Evolutionary conservation across 345 rosid genomes (phyloP), one percentile per base, ranked within the genome.

Genomic region (Schrenkiella parvula): DNA sequence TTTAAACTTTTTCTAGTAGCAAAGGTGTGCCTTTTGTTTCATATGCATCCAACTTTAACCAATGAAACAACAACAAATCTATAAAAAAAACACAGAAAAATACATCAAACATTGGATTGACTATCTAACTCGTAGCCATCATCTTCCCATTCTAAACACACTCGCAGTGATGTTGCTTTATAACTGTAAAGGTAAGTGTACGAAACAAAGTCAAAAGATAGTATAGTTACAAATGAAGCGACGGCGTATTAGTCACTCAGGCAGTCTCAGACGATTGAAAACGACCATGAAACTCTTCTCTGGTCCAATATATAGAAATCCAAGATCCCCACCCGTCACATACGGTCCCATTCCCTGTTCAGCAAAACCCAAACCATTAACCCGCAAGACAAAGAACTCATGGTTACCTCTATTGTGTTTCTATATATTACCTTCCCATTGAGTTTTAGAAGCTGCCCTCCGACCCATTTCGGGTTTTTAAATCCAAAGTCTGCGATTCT

Each of bases 201-300:
- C 17, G 56, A 15, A 43, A 53, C 54, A 63, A 71, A 41, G 35
- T 22, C 35, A 15, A 46, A 57, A 15, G 47, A 18, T 6, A 26
- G 38, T 15, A 12, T 66, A 64, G 53, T 43, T 64, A 72, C 56
- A 55, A 55, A 47, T 14, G 13, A 34, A 65, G 38, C 9, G 6
- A 42, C 26, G 19, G 29, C 26, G 38, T 22, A 22, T 42, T 51
- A 34, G 56, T 88, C 81, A 88, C 44, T 88, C 85, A 1, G 96
- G 97, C 44, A 93, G 80, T 64, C 71, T 87, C 75, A 93, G 80
- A 19, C 95, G 90, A 84, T 88, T 91, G 82, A 93, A 93, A 75
- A 91, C 78, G 68, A 93, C 91, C 31, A 93, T 82, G 88, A 93
- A 93, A 78, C 97, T 89, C 82, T 91, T 91, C 78, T 86, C 91